Conservation (phyloP, 352 stramenopile genomes). For the Peronospora destructor region DNA sequence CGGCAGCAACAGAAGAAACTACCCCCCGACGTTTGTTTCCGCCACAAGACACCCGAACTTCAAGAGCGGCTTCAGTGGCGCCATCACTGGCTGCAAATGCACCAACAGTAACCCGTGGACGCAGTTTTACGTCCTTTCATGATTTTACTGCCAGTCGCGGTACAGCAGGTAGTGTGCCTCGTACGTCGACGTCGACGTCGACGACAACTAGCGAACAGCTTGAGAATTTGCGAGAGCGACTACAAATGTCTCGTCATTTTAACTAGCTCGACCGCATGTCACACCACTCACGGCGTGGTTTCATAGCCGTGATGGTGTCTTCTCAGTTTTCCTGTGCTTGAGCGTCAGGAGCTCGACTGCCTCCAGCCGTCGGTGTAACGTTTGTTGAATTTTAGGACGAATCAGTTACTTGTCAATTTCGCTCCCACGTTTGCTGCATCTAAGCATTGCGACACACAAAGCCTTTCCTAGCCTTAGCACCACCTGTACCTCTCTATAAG, state of each 20-base stretch:
- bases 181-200: conserved; percentile 22
- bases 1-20: conserved; percentile 20
- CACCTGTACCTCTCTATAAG: no score
- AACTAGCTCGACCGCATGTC: conserved; percentile 1
- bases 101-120: conserved; percentile 23
- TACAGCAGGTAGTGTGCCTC: conserved; percentile 8
- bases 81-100: conserved; percentile 12
- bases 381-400: no score
- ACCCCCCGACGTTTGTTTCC: conserved; percentile 52
- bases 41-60: conserved; percentile 11
- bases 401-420: no score
- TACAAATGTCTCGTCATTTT: conserved; percentile 34
- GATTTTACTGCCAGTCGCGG: conserved; percentile 32
- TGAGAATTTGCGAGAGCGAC: conserved; percentile 24
- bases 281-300: neutral
- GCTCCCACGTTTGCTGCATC: no score
- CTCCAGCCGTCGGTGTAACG: no score
- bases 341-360: no score
- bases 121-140: conserved; percentile 46
- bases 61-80: conserved; percentile 17
- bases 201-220: conserved; percentile 23
- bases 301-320: neutral
- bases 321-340: no score
- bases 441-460: no score
- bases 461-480: no score